Base-by-base conservation (phyloP, 2,329 filamentous ascomycete species). In the Stagonosporopsis vannaccii region DNA sequence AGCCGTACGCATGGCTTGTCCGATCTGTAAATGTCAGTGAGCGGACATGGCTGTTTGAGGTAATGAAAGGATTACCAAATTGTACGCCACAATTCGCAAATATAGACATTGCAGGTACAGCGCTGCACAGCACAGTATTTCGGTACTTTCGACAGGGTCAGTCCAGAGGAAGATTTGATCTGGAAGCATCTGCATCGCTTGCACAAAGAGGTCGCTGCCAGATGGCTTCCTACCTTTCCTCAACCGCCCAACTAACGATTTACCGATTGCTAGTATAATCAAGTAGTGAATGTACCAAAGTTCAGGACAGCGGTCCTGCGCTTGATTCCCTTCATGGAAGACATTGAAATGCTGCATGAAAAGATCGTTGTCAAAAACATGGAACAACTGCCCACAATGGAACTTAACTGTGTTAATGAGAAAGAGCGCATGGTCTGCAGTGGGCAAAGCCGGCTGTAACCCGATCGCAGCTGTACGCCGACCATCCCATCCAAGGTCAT, bases 1-100 rank as follows among this genome's bases (percentile, higher is more conserved):
- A n/a, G 42, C 42, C 11, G 42, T 45, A 28, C 42, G 42, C 19
- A 45, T 45, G n/a, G 42, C 42, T 25, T 45, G 42, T 45, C 42
- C 42, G 15, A 45, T 45, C 42, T 45, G 7, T 9, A 25, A 12
- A 15, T 5, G 19, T 35, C 28, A 45, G 17, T 23, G 23, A 13
- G 36, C n/a, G 28, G 1, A 6, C 19, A 33, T 19, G 12, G 6
- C 9, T 20, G 17, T 19, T 5, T 13, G 41, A 20, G 4, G n/a
- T 25, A 8, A 5, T 4, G n/a, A 9, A 9, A 1, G 4, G 8
- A 3, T 33, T 20, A 45, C 42, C 28, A 33, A 5, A 28, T 33
- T 39, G 20, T 45, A 45, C 12, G 42, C 42, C 23, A 45, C 42
- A 23, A 45, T 35, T 7, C 42, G 42, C 42, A 45, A 6, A 26